These are phyloP conservation scores for Oehlia diaphana DNA, from an alignment of 192 early-diverging fungal species.

Conservation along the genomic window DNA sequence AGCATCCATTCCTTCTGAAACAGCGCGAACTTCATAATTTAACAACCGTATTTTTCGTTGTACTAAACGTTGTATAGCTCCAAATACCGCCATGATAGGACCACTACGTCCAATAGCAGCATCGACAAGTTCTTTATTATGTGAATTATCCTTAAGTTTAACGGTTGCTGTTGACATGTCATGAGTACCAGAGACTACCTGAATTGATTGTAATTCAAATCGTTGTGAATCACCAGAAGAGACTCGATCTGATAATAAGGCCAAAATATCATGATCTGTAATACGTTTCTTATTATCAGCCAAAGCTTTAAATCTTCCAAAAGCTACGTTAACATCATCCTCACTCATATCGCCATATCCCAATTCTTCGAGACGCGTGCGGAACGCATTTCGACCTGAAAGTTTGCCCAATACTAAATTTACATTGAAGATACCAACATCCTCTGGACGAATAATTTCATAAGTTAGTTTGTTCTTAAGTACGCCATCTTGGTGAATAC, in stretches of 20 bases:
- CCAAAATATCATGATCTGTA: slow-evolving; percentile 86
- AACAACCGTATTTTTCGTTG: slow-evolving; percentile 73
- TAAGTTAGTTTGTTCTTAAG: slow-evolving; percentile 95
- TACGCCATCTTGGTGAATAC: slow-evolving; percentile 98
- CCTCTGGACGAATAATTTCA: slow-evolving; percentile 94
- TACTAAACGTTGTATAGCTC: slow-evolving; percentile 84
- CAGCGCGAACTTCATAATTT: slow-evolving; percentile 83
- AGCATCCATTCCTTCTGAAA: slow-evolving; percentile 85
- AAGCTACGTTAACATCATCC: slow-evolving; percentile 71
- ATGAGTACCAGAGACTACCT: slow-evolving; percentile 76
- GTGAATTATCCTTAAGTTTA: slow-evolving; percentile 61
- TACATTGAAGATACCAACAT: slow-evolving; percentile 84
- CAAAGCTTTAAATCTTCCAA: slow-evolving; percentile 87
- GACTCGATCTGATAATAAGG: slow-evolving; percentile 79
- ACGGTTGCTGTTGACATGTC: slow-evolving; percentile 82
- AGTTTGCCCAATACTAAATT: slow-evolving; percentile 94
- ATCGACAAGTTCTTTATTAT: slow-evolving; percentile 54
- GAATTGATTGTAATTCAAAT: slow-evolving; percentile 70
- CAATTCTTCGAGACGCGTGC: slow-evolving; percentile 74
- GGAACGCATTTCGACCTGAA: slow-evolving; percentile 93
- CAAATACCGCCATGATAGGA: slow-evolving; percentile 88
- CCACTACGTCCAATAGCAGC: slow-evolving; percentile 81
- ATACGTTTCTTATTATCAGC: slow-evolving; percentile 92
- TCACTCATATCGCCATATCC: slow-evolving; percentile 67
- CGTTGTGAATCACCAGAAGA: slow-evolving; percentile 44